Base-by-base conservation (phyloP, 2,329 filamentous ascomycete genomes). In the Dothideomycetes sp. region DNA sequence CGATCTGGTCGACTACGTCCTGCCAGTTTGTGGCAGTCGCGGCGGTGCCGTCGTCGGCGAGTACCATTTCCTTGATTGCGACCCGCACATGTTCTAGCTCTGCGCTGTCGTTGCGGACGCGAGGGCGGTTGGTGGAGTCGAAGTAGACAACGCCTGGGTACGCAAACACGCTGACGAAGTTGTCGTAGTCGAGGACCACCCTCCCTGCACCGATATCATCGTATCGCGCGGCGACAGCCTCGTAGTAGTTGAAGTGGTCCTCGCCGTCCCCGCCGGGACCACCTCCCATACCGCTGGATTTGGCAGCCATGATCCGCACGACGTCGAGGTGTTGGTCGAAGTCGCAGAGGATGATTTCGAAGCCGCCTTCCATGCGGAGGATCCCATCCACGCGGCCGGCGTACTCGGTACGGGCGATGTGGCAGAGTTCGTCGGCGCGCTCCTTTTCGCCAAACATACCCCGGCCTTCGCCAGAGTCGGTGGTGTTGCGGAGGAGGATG, bases 271-370 rank as follows among this genome's bases (percentile, higher is more conserved):
- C 44, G 8, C 42, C 43, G 15, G 45, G 37, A 7, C 45, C 49
- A n/a, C 41, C 18, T 34, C 37, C 29, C 33, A 32, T n/a, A n/a
- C 29, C 24, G 22, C 36, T 14, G 10, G 37, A 18, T 27, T 41
- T 53, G 7, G 50, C 52, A 37, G 40, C 38, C 29, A 52, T 50
- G 15, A 64, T 58, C 4, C 54, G 50, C 5, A 60, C 46, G 4
- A 59, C 44, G 10, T 60, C 50, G 1, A 70, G 47, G 46, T 63
- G 52, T 10, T 59, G 51, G 24, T 55, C 56, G 45, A 85, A 84
- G 38, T 78, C 62, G 53, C 80, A 85, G 15, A 80, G 62, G 36
- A 84, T 79, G 38, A 82, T 66, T 55, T 85, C 81, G 47, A 84
- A 84, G 0, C 81, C 81, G 14, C 70, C 69, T 51, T 85, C 81